Evolutionary conservation across 371 early-diverging fungal species (phyloP), one percentile per base, ranked within the genome.

Genomic region (Haplosporangium sp.): DNA sequence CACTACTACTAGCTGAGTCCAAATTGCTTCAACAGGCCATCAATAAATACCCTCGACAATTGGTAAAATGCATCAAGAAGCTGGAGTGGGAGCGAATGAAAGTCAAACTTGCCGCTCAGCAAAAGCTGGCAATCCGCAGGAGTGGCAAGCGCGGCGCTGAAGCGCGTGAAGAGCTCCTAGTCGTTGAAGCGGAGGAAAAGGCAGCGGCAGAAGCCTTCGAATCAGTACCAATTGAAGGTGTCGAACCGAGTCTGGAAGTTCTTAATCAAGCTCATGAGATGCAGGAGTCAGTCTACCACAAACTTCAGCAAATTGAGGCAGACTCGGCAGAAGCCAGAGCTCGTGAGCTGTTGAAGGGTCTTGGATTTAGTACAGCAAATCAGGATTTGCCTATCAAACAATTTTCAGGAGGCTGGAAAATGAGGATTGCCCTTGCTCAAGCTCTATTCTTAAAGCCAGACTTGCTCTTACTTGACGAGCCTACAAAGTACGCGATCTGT

Each of bases 341-440:
- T 0, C 77, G 85, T 7, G 88, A 87, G 75, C 88, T 92, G 34
- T 72, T 92, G 40, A 69, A 62, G 10, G 92, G 93, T 58, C 79
- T 92, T 15, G 93, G 93, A 2, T 92, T 92, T 63, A 76, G 77
- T n/a, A 69, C 85, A 11, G 76, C 84, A 5, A 83, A 86, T 52
- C 76, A 85, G 17, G 73, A 69, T 2, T 37, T 77, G n/a, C 71
- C 85, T 3, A 84, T 91, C 48, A 81, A 86, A 9, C 79, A 84
- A 35, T 89, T 96, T 61, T 92, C 93, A 27, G 97, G 98, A 64
- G 98, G 98, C 19, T 97, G 97, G 98, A 87, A 91, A 58, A 96
- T 95, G 89, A 86, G 95, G 42, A 90, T 94, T 27, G 91, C 95
- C 6, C 84, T 98, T 10, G 96, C 96, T 2, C 90, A 90, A 63